Evolutionary conservation across 2,329 filamentous ascomycete species (phyloP), one percentile per base, ranked within the genome.

Genomic region (Hymenoscyphus fructigenus): DNA sequence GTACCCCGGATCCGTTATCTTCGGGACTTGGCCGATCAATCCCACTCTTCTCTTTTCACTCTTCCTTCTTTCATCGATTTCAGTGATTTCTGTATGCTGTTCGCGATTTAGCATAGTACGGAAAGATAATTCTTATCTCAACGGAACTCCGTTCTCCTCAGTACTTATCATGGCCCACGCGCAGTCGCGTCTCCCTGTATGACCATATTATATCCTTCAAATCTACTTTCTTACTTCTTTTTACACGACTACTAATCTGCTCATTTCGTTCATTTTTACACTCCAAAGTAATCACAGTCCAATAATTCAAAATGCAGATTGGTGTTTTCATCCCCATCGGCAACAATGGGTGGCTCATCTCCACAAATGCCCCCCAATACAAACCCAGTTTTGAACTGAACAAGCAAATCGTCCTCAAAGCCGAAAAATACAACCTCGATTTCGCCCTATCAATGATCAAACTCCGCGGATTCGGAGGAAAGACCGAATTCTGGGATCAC

Each of bases 321-420:
- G 65, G 68, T 2, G 65, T 70, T 23, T 70, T 70, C 62, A 67
- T 70, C 57, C 68, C 68, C 20, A 70, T 70, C 38, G 73, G 74
- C 61, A 76, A 76, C 68, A 75, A 76, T 70, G 74, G 75, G 20
- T 76, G 74, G 74, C 69, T 76, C 29, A 74, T 76, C 62, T 75
- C 73, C 5, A 73, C 71, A 29, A 74, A 69, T 26, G 67, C 74
- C 3, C 75, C 75, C 2, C 74, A 76, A 63, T 76, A 76, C 64
- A 75, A 67, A 66, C 74, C 74, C 14, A 71, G 64, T 58, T 76
- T 73, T 62, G 73, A 75, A 58, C 68, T 76, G 50, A 76, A 76
- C 67, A 74, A 74, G 63, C 61, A 71, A 47, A 68, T 75, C 56
- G 68, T 75, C 38, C 72, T 71, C 47, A 75, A 74, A 60, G 73